Base-by-base conservation (phyloP, 78 protist species). In the Creolimax fragrantissima region DNA sequence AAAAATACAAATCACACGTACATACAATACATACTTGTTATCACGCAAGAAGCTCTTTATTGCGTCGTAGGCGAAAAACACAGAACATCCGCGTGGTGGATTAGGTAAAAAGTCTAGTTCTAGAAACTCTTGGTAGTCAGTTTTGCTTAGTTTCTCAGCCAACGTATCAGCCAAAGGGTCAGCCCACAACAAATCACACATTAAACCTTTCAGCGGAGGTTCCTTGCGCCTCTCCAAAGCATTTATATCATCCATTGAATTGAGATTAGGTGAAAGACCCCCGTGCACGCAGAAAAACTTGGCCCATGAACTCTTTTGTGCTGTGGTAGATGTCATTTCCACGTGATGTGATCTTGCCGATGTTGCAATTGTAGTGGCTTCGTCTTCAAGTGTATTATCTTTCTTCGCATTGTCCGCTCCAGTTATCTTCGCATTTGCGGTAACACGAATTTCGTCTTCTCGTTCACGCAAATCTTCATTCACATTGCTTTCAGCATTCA, bases 171-270 rank as follows among this genome's bases (percentile, higher is more conserved):
- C 86, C 86, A 83, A 41, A 11, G 86, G 86, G 37, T 83, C 86
- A 32, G 86, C 86, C 86, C 86, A 83, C 86, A 83, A 11, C 17
- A 83, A 32, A 83, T 83, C 86, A 24, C 86, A 83, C 86, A 83
- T 58, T 1, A 58, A 32, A 83, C 86, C 86, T 24, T 83, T 83
- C 44, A 83, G 86, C 5, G 86, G 86, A 41, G 86, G 86, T 11
- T 83, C 86, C 37, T 83, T 5, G 6, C 41, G 35, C 41, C 86
- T 17, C 37, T 36, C 17, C 17, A 83, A 6, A 32, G 1, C 86
- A 83, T 83, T 41, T 6, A 24, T 83, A 36, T 83, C 86, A 6
- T 5, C 86, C 86, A 83, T 36, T 35, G 86, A 39, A 36, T 83
- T 83, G 41, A 83, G 7, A 6, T 83, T 0, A 0, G 86, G 86